Percentiles rank a stretch among this genome's conserved stretches.
These are phyloP conservation scores for Aspergillus clavatus DNA, from an alignment of 2,329 filamentous ascomycete species.

Conservation along the genomic window DNA sequence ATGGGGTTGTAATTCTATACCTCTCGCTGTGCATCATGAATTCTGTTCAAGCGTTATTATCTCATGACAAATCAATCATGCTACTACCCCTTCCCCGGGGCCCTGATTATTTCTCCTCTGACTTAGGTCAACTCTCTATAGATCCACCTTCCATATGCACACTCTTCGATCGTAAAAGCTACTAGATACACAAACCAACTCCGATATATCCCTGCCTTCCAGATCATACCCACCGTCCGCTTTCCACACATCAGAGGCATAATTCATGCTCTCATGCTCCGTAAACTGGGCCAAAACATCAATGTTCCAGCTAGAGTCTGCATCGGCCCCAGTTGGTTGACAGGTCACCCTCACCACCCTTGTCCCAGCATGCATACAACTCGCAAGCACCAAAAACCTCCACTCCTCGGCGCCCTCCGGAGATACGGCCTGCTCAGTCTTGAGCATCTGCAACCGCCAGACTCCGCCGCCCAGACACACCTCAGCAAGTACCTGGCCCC, in stretches of 20 bases:
- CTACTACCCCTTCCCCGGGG: background rate
- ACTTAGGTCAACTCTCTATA: constrained; percentile 8
- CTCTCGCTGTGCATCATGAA: constrained; percentile 26
- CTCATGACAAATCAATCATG: constrained; percentile 21
- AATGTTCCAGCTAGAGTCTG: constrained; percentile 55
- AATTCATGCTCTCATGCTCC: constrained; percentile 92
- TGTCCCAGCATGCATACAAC: constrained; percentile 88
- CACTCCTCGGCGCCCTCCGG: constrained; percentile 2
- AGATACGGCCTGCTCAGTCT: constrained; percentile 2
- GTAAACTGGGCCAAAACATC: constrained; percentile 67
- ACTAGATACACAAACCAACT: constrained; percentile 41
- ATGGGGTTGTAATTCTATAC: constrained; percentile 22
- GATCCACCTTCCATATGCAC: constrained; percentile 43
- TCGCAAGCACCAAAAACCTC: constrained; percentile 62
- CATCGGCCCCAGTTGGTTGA: constrained; percentile 12
- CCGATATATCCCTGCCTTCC: constrained; percentile 5
- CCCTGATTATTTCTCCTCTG: constrained; percentile 1
- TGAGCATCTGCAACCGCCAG: constrained; percentile 68
- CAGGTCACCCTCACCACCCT: constrained; percentile 53
- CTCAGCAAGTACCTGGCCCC: constrained; percentile 56
- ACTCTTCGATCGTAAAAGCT: constrained; percentile 52
- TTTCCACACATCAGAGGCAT: constrained; percentile 63
- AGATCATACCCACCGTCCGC: constrained; percentile 12
- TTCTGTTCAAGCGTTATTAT: constrained; percentile 21
- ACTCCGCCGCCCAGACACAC: constrained; percentile 71